phyloP scores from a whole-genome alignment of 2,329 filamentous ascomycete genomes.

The Penicillium rolfsii region DNA sequence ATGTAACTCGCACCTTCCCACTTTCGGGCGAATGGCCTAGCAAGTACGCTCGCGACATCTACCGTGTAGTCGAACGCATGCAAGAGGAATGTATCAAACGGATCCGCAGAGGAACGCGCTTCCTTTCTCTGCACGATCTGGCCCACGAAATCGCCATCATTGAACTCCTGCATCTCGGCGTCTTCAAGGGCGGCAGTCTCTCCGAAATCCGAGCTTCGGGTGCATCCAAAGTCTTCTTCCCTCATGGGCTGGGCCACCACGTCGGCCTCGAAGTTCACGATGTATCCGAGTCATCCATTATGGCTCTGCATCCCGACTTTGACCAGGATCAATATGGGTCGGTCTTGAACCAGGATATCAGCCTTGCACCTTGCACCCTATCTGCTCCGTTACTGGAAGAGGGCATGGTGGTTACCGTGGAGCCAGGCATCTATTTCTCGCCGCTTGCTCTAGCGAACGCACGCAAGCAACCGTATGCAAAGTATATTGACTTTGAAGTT shows the following conservation, averaged over 20 bases:
- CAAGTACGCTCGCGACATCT: conserved; percentile 71
- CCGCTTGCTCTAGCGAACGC: conserved; percentile 42
- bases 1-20: conserved; percentile 85
- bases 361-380: conserved; percentile 36
- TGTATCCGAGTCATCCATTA: conserved; percentile 44
- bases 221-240: conserved; percentile 46
- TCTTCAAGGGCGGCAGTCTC: conserved; percentile 66
- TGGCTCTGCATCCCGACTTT: conserved; percentile 28
- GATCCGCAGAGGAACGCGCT: conserved; percentile 73
- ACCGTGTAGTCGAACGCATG: conserved; percentile 84
- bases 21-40: conserved; percentile 66
- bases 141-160: conserved; percentile 83
- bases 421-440: conserved; percentile 56
- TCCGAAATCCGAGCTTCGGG: conserved; percentile 50
- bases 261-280: conserved; percentile 52
- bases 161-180: conserved; percentile 74
- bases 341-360: conserved; percentile 19
- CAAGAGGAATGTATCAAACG: conserved; percentile 74
- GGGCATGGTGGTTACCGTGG: conserved; percentile 61
- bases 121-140: conserved; percentile 78
- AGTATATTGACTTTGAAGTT: conserved; percentile 46
- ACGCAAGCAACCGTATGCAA: conserved; percentile 34
- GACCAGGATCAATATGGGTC: conserved; percentile 22
- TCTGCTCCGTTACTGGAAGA: conserved; percentile 49
- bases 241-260: conserved; percentile 63